Conservation (phyloP, 768 basidiomycete species). For the Russula lepida region DNA sequence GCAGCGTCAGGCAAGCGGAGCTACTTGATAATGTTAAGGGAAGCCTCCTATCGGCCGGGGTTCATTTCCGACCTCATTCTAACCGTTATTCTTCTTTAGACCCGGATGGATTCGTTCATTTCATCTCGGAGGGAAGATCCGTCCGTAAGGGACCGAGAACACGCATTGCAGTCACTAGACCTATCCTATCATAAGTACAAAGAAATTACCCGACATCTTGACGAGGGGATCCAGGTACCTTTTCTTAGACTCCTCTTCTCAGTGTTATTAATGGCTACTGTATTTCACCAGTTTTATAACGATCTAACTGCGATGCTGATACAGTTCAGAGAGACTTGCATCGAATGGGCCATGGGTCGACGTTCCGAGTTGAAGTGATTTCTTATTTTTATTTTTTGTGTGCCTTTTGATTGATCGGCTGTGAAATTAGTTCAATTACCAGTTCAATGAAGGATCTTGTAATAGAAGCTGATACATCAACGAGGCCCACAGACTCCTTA, state of each 20-base stretch:
- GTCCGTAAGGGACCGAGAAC: constrained; percentile 69
- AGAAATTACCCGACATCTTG: constrained; percentile 76
- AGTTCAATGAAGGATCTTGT: constrained; percentile 33
- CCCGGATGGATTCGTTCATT: constrained; percentile 64
- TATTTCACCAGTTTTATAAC: constrained; percentile 74
- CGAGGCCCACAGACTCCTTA: neutral
- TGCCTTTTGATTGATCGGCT: neutral
- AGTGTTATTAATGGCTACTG: neutral
- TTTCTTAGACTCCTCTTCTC: neutral
- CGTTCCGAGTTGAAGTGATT: constrained; percentile 66
- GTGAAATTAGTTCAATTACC: constrained; percentile 36
- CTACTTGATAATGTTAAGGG: constrained; percentile 67
- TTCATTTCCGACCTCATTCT: neutral
- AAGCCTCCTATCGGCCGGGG: constrained; percentile 12
- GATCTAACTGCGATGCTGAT: constrained; percentile 65
- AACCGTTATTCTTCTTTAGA: constrained; percentile 30
- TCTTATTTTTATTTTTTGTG: neutral
- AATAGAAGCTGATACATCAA: constrained; percentile 22
- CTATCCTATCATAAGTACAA: constrained; percentile 80
- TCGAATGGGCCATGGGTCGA: constrained; percentile 62
- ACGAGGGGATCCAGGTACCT: constrained; percentile 77
- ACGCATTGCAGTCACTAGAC: constrained; percentile 74
- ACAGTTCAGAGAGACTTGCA: constrained; percentile 69
- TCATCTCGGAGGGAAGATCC: constrained; percentile 72
- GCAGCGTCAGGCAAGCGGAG: constrained; percentile 51